Conservation (phyloP, 1,284 basidiomycete genomes). For the Lentinula novae-zelandiae region DNA sequence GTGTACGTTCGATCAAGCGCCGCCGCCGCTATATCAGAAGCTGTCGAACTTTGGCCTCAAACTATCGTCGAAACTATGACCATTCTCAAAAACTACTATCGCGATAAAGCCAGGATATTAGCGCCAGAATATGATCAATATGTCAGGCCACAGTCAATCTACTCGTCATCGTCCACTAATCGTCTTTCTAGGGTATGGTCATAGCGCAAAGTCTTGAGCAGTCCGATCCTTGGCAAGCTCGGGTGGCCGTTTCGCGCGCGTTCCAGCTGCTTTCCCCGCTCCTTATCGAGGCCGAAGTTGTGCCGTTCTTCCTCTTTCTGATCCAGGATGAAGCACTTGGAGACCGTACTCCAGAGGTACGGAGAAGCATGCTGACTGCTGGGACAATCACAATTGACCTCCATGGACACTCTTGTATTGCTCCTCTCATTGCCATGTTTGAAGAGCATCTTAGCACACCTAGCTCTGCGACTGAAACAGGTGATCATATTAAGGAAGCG, state of each 20-base stretch:
- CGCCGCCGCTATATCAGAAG: constrained; percentile 78
- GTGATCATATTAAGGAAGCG: constrained; percentile 91
- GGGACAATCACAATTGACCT: constrained; percentile 82
- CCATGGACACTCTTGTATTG: constrained; percentile 74
- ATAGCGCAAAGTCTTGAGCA: constrained; percentile 87
- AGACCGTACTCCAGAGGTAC: constrained; percentile 81
- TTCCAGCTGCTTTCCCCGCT: constrained; percentile 71
- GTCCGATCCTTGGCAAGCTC: constrained; percentile 88
- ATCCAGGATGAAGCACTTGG: constrained; percentile 86
- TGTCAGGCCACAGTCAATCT: constrained; percentile 41
- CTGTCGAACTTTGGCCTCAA: constrained; percentile 72
- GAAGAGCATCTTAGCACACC: constrained; percentile 76
- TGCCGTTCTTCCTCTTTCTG: constrained; percentile 85
- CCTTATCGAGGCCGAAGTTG: constrained; percentile 66
- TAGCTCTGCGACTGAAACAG: constrained; percentile 63
- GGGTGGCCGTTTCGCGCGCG: constrained; percentile 74
- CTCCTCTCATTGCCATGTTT: constrained; percentile 81
- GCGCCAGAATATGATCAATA: constrained; percentile 90
- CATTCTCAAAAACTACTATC: constrained; percentile 71
- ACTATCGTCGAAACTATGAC: constrained; percentile 47
- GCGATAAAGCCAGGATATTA: constrained; percentile 85
- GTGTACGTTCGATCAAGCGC: constrained; percentile 76
- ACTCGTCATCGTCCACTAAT: neutral
- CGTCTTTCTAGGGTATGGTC: constrained; percentile 76
- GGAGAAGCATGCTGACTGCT: constrained; percentile 84